Conservation (phyloP, 192 early-diverging fungal species). For the Haplosporangium gracile region DNA sequence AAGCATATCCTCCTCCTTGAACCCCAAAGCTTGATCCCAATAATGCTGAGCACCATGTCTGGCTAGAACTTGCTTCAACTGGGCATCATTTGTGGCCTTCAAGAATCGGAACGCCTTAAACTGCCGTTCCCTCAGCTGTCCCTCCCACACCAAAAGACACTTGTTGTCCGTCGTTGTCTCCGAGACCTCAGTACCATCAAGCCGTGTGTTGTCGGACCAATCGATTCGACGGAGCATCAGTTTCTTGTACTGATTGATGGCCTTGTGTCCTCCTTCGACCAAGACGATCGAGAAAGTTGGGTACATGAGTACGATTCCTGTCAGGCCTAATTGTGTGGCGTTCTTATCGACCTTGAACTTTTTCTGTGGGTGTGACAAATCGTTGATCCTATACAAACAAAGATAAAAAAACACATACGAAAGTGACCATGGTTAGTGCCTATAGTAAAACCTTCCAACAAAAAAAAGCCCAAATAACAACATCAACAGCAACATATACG, state of each 20-base stretch:
- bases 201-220: conserved; percentile 78
- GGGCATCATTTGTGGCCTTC: conserved; percentile 78
- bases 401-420: not conserved
- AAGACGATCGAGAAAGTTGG: conserved; percentile 84
- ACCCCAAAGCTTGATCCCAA: conserved; percentile 84
- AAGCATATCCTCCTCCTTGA: conserved; percentile 63
- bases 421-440: not conserved
- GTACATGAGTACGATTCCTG: conserved; percentile 83
- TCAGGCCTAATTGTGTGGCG: conserved; percentile 87
- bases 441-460: not conserved
- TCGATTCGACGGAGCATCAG: conserved; percentile 96
- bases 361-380: conserved; percentile 85
- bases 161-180: conserved; percentile 74
- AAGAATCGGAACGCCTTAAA: conserved; percentile 86
- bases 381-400: conserved; percentile 69
- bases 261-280: conserved; percentile 94
- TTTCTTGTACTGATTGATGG: conserved; percentile 93
- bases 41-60: conserved; percentile 82
- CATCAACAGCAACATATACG: conserved; percentile 26
- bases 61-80: conserved; percentile 79
- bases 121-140: conserved; percentile 79
- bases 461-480: not conserved
- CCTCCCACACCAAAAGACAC: conserved; percentile 96
- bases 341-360: conserved; percentile 93
- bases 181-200: conserved; percentile 59